phyloP scores from a whole-genome alignment of 306 rosid genomes.

The Biancaea sappan region DNA sequence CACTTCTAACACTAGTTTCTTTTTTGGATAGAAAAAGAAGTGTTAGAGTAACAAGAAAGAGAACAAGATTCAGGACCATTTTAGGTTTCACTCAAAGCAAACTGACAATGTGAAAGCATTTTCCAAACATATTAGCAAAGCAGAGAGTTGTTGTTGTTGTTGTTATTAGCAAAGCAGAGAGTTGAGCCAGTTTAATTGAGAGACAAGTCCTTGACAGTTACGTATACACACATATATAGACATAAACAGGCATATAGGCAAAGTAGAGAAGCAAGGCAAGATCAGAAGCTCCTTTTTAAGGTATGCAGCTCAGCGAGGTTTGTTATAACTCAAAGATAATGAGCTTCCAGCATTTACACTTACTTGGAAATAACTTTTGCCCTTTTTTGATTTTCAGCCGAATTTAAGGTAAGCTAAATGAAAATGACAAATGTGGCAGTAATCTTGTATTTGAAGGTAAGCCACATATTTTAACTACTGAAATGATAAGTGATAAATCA shows the following conservation, averaged over 20 bases:
- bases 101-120: not conserved
- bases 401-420: not conserved
- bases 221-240: not conserved
- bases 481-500: not conserved
- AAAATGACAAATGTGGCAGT: not conserved
- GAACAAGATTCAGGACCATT: too few relatives aligned
- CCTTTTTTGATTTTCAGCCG: not conserved
- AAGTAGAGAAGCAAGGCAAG: not conserved
- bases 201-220: not conserved
- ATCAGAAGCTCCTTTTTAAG: not conserved
- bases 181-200: not conserved
- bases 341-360: not conserved
- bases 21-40: too few relatives aligned
- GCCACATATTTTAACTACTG: not conserved
- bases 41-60: too few relatives aligned
- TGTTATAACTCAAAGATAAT: not conserved
- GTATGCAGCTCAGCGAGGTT: not conserved
- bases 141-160: too few relatives aligned
- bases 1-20: too few relatives aligned
- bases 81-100: too few relatives aligned
- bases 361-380: not conserved
- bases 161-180: too few relatives aligned
- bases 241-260: not conserved
- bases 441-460: not conserved
- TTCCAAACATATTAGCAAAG: not conserved